Percentiles rank a stretch among this genome's conserved stretches.
Evolutionary conservation across 352 stramenopile genomes (phyloP).

Genomic region (Phytophthora foliorum): DNA sequence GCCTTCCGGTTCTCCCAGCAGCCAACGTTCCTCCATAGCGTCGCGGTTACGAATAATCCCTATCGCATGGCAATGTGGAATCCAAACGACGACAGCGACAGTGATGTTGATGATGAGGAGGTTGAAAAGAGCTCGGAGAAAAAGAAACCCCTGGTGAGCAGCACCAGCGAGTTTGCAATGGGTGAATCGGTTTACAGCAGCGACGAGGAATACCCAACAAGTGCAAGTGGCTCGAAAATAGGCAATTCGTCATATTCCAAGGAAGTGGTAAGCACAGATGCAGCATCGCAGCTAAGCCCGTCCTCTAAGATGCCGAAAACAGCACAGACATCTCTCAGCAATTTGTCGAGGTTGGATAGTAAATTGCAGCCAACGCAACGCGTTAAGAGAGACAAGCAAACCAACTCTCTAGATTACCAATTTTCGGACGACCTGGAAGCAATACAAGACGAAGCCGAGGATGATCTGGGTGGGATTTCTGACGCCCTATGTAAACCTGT

Average conservation of each 20-base stretch:
- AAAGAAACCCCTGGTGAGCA: not conserved
- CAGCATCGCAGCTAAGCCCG: not conserved
- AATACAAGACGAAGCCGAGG: slow-evolving; percentile 24
- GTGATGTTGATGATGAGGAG: slow-evolving; percentile 43
- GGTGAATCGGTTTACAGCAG: slow-evolving; percentile 22
- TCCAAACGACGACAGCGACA: slow-evolving; percentile 57
- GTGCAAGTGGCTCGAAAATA: not conserved
- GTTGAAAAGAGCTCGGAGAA: slow-evolving; percentile 1
- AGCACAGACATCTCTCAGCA: slow-evolving; percentile 4
- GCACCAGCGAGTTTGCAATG: slow-evolving; percentile 3
- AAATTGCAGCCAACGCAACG: slow-evolving; percentile 5
- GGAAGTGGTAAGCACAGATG: not conserved
- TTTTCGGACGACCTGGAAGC: slow-evolving; percentile 12
- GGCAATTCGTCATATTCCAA: not conserved
- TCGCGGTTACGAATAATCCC: slow-evolving; percentile 48
- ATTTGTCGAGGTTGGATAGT: slow-evolving; percentile 15
- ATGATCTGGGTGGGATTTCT: not conserved
- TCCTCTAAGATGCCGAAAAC: not conserved
- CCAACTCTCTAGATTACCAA: not conserved
- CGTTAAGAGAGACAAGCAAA: not conserved
- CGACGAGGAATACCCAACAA: not conserved
- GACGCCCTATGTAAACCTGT: slow-evolving; percentile 2
- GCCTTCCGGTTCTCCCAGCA: slow-evolving; percentile 60
- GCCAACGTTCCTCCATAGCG: slow-evolving; percentile 48
- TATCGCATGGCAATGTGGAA: slow-evolving; percentile 52